Evolutionary conservation across 345 rosid genomes (phyloP).

Genomic region (Murraya paniculata): DNA sequence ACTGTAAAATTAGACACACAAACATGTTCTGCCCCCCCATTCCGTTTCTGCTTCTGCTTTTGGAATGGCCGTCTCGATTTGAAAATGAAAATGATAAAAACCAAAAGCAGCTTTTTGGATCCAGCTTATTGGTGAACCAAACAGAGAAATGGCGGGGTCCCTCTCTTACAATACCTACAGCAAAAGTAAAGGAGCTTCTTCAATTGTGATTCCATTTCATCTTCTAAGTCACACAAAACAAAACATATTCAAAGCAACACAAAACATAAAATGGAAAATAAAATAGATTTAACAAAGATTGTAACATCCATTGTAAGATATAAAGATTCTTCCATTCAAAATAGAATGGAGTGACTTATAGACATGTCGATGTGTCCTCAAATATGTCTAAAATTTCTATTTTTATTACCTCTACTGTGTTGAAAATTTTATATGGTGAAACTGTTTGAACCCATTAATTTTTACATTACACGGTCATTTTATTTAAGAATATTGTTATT

Average conservation of each 20-base stretch:
- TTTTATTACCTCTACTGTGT: too few relatives aligned
- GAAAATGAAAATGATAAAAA: neutral
- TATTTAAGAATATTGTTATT: too few relatives aligned
- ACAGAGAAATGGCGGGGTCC: neutral
- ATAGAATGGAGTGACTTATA: neutral
- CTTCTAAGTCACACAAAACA: neutral
- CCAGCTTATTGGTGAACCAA: neutral
- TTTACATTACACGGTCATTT: too few relatives aligned
- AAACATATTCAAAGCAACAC: neutral
- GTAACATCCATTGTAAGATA: neutral
- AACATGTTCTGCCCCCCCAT: too few relatives aligned
- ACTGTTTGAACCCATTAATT: too few relatives aligned
- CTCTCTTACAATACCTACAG: neutral
- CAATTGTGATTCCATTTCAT: neutral
- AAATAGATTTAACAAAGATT: neutral
- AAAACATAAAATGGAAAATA: neutral
- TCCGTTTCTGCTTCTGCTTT: neutral
- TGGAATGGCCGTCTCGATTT: neutral
- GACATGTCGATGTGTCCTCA: neutral
- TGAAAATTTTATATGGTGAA: too few relatives aligned
- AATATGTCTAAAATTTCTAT: too few relatives aligned
- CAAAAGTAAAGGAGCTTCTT: neutral
- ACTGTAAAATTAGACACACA: too few relatives aligned
- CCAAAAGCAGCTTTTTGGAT: neutral
- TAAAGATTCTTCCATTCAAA: conserved; percentile 1